Conservation (phyloP, 2,329 filamentous ascomycete species). For the Microcyclosporella mali region DNA sequence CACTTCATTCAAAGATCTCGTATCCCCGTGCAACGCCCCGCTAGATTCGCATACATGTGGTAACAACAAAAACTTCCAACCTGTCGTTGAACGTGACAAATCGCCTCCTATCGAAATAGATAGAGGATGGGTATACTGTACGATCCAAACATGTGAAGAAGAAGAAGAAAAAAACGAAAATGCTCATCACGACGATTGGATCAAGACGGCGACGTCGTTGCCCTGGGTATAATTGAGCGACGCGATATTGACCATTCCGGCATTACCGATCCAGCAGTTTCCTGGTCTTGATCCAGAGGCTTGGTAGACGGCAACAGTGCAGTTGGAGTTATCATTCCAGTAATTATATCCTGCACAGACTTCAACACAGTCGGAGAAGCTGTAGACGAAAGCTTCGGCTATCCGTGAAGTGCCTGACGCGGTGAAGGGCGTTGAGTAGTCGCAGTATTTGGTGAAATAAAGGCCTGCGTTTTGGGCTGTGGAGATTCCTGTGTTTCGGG, state of each 20-base stretch:
- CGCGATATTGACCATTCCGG: conserved; percentile 9
- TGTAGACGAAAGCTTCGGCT: conserved; percentile 31
- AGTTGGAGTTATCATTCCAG: conserved; percentile 19
- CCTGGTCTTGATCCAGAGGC: conserved; percentile 21
- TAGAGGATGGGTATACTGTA: no score
- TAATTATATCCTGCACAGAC: conserved; percentile 31
- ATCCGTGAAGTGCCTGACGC: conserved; percentile 15
- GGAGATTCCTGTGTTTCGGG: conserved; percentile 7
- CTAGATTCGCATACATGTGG: no score
- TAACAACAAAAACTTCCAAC: no score
- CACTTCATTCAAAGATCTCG: no score
- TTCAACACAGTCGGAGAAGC: conserved; percentile 33
- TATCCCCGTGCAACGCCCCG: no score
- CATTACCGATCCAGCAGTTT: conserved; percentile 30
- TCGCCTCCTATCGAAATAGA: no score
- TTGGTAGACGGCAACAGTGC: conserved; percentile 30
- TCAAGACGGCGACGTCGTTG: conserved; percentile 22
- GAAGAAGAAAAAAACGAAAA: no score
- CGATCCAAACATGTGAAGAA: no score
- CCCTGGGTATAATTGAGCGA: conserved; percentile 15
- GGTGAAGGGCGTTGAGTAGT: conserved; percentile 25
- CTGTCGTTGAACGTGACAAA: no score
- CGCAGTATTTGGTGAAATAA: conserved; percentile 32
- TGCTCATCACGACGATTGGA: no score
- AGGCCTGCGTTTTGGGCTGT: conserved; percentile 14